Evolutionary conservation across 164 flowering plant species (phyloP).

Genomic region (Amborella trichopoda): DNA sequence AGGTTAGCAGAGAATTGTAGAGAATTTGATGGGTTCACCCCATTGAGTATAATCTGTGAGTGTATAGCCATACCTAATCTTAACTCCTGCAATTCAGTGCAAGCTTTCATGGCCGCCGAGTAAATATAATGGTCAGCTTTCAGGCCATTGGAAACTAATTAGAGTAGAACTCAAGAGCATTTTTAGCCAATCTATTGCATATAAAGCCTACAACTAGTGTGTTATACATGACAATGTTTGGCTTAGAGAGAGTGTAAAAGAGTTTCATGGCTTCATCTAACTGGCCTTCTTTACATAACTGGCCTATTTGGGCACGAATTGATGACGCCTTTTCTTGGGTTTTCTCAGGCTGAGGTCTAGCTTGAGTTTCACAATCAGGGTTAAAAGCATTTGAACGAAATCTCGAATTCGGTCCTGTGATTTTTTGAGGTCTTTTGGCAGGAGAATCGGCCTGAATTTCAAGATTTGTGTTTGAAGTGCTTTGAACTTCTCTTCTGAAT

Average conservation of each 20-base stretch:
- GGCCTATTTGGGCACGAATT: constrained; percentile 59
- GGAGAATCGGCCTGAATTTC: too few relatives aligned
- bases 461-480: too few relatives aligned
- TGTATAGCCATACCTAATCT: constrained; percentile 64
- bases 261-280: constrained; percentile 61
- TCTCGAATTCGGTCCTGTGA: too few relatives aligned
- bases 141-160: constrained; percentile 23
- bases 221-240: constrained; percentile 79
- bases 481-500: too few relatives aligned
- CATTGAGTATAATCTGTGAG: constrained; percentile 50
- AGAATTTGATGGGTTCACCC: constrained; percentile 43
- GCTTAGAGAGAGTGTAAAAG: constrained; percentile 64
- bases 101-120: constrained; percentile 82
- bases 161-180: constrained; percentile 54
- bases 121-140: constrained; percentile 60
- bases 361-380: too few relatives aligned
- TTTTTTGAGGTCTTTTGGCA: too few relatives aligned
- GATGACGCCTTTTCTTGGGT: too few relatives aligned
- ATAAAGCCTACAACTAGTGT: constrained; percentile 75
- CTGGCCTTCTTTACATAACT: constrained; percentile 60
- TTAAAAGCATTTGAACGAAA: too few relatives aligned
- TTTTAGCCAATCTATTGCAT: constrained; percentile 61
- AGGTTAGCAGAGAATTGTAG: constrained; percentile 64
- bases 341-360: too few relatives aligned
- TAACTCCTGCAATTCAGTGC: constrained; percentile 41